A percentile compares a stretch with the other conserved stretches of the same genome.
Evolutionary conservation across 306 rosid species (phyloP).

Genomic region (Alnus rubra): DNA sequence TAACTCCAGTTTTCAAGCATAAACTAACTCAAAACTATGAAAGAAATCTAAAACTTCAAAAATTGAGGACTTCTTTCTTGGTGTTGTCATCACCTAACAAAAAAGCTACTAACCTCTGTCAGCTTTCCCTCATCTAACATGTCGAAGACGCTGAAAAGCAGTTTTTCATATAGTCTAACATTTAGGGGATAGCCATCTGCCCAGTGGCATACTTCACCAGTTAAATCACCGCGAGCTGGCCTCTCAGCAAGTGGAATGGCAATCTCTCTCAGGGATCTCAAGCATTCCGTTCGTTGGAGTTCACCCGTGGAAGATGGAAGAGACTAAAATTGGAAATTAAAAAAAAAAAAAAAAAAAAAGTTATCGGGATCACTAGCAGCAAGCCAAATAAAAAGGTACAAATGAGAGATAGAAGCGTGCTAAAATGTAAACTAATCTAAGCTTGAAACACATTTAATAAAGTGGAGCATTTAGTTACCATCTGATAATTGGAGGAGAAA

Average conservation of each 20-base stretch:
- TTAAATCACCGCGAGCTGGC: slow-evolving; percentile 97
- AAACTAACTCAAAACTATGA: not conserved
- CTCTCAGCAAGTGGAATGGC: slow-evolving; percentile 88
- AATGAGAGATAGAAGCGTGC: slow-evolving; percentile 15
- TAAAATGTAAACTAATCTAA: not conserved
- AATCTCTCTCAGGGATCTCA: slow-evolving; percentile 86
- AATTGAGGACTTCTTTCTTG: slow-evolving; percentile 26
- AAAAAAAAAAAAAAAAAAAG: slow-evolving; percentile 14
- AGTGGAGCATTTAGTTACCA: not conserved
- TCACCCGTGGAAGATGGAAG: slow-evolving; percentile 84
- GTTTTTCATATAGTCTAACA: slow-evolving; percentile 88
- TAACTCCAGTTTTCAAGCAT: not conserved
- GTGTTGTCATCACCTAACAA: slow-evolving; percentile 23
- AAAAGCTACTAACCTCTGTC: slow-evolving; percentile 75
- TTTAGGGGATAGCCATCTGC: slow-evolving; percentile 93
- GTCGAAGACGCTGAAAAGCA: slow-evolving; percentile 90
- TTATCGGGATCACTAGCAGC: not conserved
- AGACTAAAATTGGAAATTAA: slow-evolving; percentile 54
- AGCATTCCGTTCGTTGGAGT: slow-evolving; percentile 90
- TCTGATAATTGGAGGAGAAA: not conserved
- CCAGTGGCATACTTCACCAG: slow-evolving; percentile 99
- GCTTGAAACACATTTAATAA: not conserved
- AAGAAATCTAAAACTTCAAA: slow-evolving; percentile 15
- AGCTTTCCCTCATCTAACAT: slow-evolving; percentile 95
- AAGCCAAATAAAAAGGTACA: not conserved